Conservation (phyloP, 768 basidiomycete genomes). For the Calocybe indica region DNA sequence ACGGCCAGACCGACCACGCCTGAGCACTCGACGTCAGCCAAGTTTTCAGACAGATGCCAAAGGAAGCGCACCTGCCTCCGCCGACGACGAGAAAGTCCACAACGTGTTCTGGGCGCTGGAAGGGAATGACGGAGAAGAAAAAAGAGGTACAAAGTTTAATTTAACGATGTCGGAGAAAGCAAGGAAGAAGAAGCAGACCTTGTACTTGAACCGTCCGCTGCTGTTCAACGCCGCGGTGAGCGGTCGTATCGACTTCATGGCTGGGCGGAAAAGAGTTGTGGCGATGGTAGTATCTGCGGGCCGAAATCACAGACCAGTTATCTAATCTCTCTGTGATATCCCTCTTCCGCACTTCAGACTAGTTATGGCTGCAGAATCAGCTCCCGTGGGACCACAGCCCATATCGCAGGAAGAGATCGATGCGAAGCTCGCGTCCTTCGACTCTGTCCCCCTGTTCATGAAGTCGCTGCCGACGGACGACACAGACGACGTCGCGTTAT, state of each 20-base stretch:
- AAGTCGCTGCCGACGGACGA: constrained; percentile 71
- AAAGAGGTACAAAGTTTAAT: neutral
- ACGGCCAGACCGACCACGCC: constrained; percentile 85
- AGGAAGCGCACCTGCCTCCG: constrained; percentile 49
- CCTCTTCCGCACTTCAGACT: neutral
- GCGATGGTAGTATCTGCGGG: too few relatives aligned
- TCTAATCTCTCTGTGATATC: constrained; percentile 5
- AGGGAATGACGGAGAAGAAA: too few relatives aligned
- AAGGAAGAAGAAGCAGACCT: constrained; percentile 31
- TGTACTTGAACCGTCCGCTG: constrained; percentile 52
- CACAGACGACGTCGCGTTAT: constrained; percentile 57
- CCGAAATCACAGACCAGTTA: neutral
- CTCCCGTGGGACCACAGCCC: constrained; percentile 28
- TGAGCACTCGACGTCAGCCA: constrained; percentile 16
- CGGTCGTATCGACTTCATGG: constrained; percentile 37
- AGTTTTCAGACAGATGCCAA: neutral
- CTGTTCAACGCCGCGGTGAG: constrained; percentile 59
- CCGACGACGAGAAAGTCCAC: constrained; percentile 89
- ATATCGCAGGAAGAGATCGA: constrained; percentile 25
- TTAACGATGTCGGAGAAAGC: neutral
- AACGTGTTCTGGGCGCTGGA: constrained; percentile 55
- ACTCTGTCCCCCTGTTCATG: constrained; percentile 90
- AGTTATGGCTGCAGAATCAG: constrained; percentile 14
- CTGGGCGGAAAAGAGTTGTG: neutral
- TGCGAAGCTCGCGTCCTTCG: constrained; percentile 39